Evolutionary conservation across 768 basidiomycete genomes (phyloP).

Genomic region (Termitomyces eurrhizus): DNA sequence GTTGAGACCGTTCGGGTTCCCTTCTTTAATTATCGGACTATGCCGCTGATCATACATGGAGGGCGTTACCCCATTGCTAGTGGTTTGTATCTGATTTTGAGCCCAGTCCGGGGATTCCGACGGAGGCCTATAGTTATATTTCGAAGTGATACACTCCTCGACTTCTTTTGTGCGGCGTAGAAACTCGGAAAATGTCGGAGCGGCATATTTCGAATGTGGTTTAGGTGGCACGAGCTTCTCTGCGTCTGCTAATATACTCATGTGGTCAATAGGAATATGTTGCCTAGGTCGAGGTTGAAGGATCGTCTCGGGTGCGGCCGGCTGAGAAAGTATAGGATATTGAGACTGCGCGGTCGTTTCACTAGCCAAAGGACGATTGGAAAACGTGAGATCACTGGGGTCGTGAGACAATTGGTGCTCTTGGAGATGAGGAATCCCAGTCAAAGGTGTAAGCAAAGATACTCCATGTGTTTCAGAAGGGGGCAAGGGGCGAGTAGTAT

Average conservation of each 20-base stretch:
- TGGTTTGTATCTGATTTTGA: neutral
- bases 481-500: neutral
- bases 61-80: neutral
- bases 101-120: too few relatives aligned
- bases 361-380: neutral
- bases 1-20: neutral
- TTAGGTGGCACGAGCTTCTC: neutral
- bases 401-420: neutral
- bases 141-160: neutral
- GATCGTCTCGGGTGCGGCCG: neutral
- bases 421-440: neutral
- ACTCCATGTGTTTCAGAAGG: neutral
- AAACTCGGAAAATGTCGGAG: slow-evolving; percentile 2
- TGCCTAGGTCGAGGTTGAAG: neutral
- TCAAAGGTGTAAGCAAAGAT: neutral
- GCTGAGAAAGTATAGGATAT: neutral
- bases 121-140: neutral
- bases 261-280: neutral
- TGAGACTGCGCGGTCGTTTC: neutral
- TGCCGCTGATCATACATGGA: neutral
- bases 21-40: neutral
- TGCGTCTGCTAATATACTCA: neutral
- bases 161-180: neutral
- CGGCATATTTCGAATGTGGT: neutral
- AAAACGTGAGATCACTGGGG: neutral